Conservation (phyloP, 768 basidiomycete genomes). For the Artomyces pyxidatus region DNA sequence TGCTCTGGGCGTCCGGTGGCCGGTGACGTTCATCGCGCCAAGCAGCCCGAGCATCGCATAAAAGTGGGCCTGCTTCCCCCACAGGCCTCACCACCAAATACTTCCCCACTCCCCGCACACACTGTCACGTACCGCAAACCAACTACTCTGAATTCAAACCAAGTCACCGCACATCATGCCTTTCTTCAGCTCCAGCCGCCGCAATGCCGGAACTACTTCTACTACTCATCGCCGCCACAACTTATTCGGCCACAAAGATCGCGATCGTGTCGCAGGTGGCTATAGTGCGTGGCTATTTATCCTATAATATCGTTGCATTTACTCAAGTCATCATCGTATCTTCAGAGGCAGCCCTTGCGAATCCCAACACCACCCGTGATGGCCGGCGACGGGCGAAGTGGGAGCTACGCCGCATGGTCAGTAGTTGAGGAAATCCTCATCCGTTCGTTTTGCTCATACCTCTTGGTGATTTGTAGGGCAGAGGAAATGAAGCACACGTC, state of each 20-base stretch:
- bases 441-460: not conserved
- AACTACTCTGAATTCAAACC: not conserved
- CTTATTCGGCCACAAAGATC: conserved; percentile 23
- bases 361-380: conserved; percentile 39
- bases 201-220: not conserved
- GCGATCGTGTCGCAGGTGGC: conserved; percentile 39
- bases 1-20: too few species aligned
- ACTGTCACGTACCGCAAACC: conserved; percentile 1
- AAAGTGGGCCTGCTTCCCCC: not conserved
- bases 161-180: conserved; percentile 1
- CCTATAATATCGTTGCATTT: not conserved
- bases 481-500: conserved; percentile 33
- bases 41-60: too few species aligned
- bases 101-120: conserved; percentile 4
- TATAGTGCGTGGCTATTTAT: conserved; percentile 30
- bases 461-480: conserved; percentile 28
- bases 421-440: conserved; percentile 9
- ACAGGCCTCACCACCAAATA: conserved; percentile 7
- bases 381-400: conserved; percentile 39
- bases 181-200: conserved; percentile 6
- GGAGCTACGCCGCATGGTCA: conserved; percentile 39
- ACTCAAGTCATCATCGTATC: not conserved
- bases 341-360: conserved; percentile 40
- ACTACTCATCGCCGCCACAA: conserved; percentile 7
- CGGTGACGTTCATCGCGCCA: too few species aligned